Evolutionary conservation across 495 filamentous ascomycete genomes (phyloP), one percentile per base, ranked within the genome.

Genomic region (Daldinia loculata): DNA sequence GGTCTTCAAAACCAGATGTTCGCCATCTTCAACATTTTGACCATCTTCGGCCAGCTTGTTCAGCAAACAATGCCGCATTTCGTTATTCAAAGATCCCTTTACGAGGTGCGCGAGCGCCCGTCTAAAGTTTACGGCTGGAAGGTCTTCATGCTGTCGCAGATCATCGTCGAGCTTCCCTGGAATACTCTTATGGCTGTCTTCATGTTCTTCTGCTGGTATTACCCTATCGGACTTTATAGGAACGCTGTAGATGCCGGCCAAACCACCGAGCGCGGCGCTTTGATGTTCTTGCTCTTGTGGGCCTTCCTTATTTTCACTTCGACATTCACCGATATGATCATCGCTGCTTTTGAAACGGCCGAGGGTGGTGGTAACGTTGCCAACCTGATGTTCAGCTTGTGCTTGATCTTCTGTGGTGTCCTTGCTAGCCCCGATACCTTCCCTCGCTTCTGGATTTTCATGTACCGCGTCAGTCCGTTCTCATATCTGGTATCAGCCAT

Each of bases 1-100:
- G 93, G 92, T 41, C 85, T 97, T 17, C 92, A 94, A 74, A 95
- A 96, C 76, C 90, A 94, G 74, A 91, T 95, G 83, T 95, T 96
- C 75, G 83, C 88, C 74, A 89, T 97, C 73, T 97, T 97, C 83
- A 89, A 94, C 84, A 79, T 97, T 4, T 80, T 93, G 50, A 90
- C 88, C 24, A 87, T 97, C 65, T 91, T 95, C 77, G 87, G 89
- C 59, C 88, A 91, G 69, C 80, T 95, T 26, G 87, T 90, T 12
- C 88, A 93, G 69, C 93, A 96, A 75, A 93, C 91, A 68, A 95
- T 96, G 90, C 93, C 93, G 0, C 85, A 91, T 72, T 94, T 96
- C 75, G 87, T 92, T 56, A 86, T 86, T 11, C 91, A 95, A 75
- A 89, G 94, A 55, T 82, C 87, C 0, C 81, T 97, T 0, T 98